These are phyloP conservation scores for Arthrocladium fulminans DNA, from an alignment of 2,329 filamentous ascomycete genomes.

Conservation along the genomic window DNA sequence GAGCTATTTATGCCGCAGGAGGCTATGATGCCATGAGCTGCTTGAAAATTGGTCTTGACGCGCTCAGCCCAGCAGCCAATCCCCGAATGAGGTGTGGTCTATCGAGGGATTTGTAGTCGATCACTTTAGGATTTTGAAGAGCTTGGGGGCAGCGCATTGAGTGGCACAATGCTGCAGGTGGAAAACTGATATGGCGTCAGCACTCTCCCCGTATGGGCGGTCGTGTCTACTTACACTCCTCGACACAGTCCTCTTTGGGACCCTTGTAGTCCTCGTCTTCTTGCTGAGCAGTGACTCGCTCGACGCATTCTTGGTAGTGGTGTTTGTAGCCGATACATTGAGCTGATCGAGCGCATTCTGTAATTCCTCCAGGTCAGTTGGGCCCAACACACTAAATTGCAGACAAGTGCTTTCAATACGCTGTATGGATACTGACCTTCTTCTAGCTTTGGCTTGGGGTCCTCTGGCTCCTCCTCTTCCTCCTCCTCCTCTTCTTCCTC, in stretches of 20 bases:
- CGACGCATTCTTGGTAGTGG: conserved; percentile 96
- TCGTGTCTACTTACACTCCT: conserved; percentile 73
- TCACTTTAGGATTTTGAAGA: conserved; percentile 90
- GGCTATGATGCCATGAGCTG: background rate
- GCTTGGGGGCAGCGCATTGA: conserved; percentile 88
- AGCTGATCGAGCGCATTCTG: conserved; percentile 84
- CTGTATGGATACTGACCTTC: conserved; percentile 61
- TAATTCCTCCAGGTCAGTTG: conserved; percentile 11
- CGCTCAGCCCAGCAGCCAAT: background rate
- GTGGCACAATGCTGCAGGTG: conserved; percentile 94
- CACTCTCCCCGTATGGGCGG: background rate
- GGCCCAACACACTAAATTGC: background rate
- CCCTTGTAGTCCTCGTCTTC: conserved; percentile 63
- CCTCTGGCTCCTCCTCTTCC: conserved; percentile 70
- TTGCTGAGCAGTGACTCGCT: conserved; percentile 65
- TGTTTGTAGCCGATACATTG: conserved; percentile 85
- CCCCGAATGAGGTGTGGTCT: background rate
- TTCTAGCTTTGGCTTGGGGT: conserved; percentile 80
- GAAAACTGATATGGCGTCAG: conserved; percentile 60
- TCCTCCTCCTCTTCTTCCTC: conserved; percentile 57
- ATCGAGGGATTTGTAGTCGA: conserved; percentile 17
- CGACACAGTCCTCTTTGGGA: conserved; percentile 88
- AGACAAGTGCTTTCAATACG: background rate
- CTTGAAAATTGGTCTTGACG: background rate
- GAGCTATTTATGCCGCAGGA: background rate